A percentile compares a stretch with the other conserved stretches of the same genome.
These are phyloP conservation scores for Hylodesmum podocarpum DNA, from an alignment of 306 rosid genomes.

Conservation along the genomic window DNA sequence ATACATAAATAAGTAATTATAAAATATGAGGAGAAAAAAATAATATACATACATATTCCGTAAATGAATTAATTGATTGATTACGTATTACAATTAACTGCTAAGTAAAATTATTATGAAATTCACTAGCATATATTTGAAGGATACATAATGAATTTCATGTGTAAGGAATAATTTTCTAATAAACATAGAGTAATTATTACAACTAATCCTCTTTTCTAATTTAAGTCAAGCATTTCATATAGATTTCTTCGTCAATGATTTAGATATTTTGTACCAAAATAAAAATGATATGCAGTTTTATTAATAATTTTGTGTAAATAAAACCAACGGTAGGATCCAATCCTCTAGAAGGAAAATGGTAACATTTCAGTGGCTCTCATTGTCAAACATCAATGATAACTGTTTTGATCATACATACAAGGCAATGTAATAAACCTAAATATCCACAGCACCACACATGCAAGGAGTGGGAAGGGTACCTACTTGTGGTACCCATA, in stretches of 20 bases:
- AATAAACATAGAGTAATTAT: neutral
- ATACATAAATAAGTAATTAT: too few species aligned
- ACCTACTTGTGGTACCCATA: neutral
- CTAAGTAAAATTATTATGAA: too few species aligned
- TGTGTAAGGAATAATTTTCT: too few species aligned
- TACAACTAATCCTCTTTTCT: neutral
- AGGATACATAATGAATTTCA: too few species aligned
- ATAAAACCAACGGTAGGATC: neutral
- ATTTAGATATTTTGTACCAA: neutral
- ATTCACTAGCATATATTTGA: too few species aligned
- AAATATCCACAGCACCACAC: slow-evolving; percentile 12
- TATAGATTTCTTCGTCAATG: neutral
- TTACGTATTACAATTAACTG: too few species aligned
- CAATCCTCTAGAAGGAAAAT: neutral
- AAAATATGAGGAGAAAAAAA: too few species aligned
- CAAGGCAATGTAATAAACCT: neutral
- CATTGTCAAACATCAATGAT: neutral
- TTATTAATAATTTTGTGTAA: neutral
- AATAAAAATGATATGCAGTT: neutral
- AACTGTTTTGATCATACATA: neutral
- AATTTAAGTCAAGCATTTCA: neutral
- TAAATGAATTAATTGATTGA: too few species aligned
- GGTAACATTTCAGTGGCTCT: neutral
- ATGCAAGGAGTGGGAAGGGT: slow-evolving; percentile 14
- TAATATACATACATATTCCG: too few species aligned